A percentile compares a stretch with the other conserved stretches of the same genome.
Conservation (phyloP, 768 basidiomycete species). For the Pleurotus tuber-regium region DNA sequence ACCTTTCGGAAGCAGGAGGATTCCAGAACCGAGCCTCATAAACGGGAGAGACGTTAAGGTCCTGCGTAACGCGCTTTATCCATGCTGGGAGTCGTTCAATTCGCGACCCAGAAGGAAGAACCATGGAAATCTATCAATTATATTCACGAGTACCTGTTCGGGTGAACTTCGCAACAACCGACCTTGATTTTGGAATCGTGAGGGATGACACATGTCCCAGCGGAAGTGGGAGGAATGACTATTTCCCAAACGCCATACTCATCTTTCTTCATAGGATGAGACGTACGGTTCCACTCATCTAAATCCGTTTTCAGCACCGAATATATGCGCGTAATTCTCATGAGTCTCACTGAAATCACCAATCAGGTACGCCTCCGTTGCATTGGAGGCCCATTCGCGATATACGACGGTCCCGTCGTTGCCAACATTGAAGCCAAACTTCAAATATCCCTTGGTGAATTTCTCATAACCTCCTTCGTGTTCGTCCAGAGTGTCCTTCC, state of each 20-base stretch:
- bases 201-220: constrained; percentile 78
- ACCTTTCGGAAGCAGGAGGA: constrained; percentile 67
- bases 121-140: constrained; percentile 79
- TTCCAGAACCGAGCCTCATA: constrained; percentile 99
- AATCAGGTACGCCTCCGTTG: constrained; percentile 75
- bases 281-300: constrained; percentile 87
- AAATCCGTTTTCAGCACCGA: neutral
- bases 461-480: constrained; percentile 83
- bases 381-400: constrained; percentile 96
- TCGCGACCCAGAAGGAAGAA: constrained; percentile 69
- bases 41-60: constrained; percentile 81
- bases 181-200: constrained; percentile 97
- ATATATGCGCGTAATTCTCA: constrained; percentile 11
- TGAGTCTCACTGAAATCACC: constrained; percentile 91
- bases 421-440: constrained; percentile 74
- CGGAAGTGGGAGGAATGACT: constrained; percentile 59
- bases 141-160: constrained; percentile 6
- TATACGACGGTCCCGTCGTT: constrained; percentile 72
- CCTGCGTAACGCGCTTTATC: constrained; percentile 95
- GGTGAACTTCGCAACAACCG: constrained; percentile 14
- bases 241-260: constrained; percentile 91
- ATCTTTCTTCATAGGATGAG: constrained; percentile 85
- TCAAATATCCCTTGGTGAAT: constrained; percentile 79
- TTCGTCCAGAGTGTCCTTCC: constrained; percentile 72
- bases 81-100: constrained; percentile 93